Evolutionary conservation across 768 basidiomycete genomes (phyloP), one percentile per base, ranked within the genome.

Genomic region (Xerocomus spinulosus): DNA sequence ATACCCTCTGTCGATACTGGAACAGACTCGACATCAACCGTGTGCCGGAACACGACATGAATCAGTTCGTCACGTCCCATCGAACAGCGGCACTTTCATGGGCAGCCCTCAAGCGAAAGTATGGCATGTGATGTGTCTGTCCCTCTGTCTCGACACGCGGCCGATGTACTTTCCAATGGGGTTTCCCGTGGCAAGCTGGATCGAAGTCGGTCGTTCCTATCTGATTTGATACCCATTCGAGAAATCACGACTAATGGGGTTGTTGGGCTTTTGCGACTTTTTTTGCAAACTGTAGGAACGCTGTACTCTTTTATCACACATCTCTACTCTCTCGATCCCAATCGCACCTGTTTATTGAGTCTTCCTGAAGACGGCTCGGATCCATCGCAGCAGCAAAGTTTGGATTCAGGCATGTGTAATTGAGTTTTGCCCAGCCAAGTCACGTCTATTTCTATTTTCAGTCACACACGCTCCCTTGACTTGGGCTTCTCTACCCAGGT

Each of bases 41-140:
- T 55, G 83, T 92, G 50, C 82, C 83, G 23, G 89, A 92, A 66
- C 80, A 82, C 50, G 89, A 92, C 61, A 92, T 92, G 89, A 81
- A 80, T 49, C 73, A 77, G 25, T 92, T 92, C 59, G 82, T 86
- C 25, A 60, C 73, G 13, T 73, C 72, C 30, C 75, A 85, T 58
- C 64, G 75, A 36, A 70, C 75, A n/a, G 85, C 78, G 35, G 80
- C 75, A 9, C 76, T 85, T 17, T 82, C 84, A 6, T 92, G 89
- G 89, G 69, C 72, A 40, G 82, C 87, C 37, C 70, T 92, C 50
- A 82, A 80, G 68, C 76, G 78, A 68, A 88, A 83, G 61, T 89
- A 89, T 58, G 78, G 84, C 60, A 75, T 81, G 70, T 75, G 60
- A 68, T 28, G 13, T 36, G 17, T 13, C 49, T 28, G 10, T 23